phyloP scores from a whole-genome alignment of 257 asterid species.

The Ocimum tenuiflorum region DNA sequence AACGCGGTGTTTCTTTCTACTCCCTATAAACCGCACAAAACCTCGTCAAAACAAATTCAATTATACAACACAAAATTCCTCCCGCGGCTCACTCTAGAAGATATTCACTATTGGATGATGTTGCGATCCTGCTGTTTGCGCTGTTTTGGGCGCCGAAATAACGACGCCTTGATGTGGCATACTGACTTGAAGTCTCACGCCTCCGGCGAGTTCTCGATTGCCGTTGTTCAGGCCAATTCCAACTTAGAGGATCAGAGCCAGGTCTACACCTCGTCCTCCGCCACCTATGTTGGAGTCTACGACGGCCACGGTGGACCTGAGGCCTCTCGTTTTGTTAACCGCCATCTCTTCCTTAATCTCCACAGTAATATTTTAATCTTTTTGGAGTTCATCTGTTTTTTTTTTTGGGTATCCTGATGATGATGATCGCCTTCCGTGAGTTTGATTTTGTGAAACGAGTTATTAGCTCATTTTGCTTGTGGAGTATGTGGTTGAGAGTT shows the following conservation, averaged over 20 bases:
- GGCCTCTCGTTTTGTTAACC: constrained; percentile 84
- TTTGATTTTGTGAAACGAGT: not conserved
- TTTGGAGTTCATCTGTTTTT: not conserved
- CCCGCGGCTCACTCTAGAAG: not conserved
- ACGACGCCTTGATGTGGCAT: constrained; percentile 78
- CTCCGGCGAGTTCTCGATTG: constrained; percentile 82
- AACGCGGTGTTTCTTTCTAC: constrained; percentile 22
- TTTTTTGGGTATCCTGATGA: not conserved
- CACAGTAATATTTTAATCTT: constrained; percentile 37
- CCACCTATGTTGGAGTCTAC: constrained; percentile 85
- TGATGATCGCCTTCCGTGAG: not conserved
- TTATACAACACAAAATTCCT: not conserved
- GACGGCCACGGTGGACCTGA: constrained; percentile 99
- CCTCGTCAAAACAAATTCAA: constrained; percentile 16
- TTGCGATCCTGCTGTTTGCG: constrained; percentile 54
- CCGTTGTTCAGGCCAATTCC: constrained; percentile 92
- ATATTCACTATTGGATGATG: constrained; percentile 29
- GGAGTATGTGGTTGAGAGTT: not conserved
- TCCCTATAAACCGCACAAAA: constrained; percentile 15
- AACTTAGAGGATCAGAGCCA: constrained; percentile 87
- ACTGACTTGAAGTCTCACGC: constrained; percentile 77
- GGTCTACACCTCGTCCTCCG: constrained; percentile 82
- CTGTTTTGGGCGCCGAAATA: constrained; percentile 53
- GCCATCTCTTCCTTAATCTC: constrained; percentile 67
- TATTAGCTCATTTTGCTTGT: constrained; percentile 1